phyloP scores from a whole-genome alignment of 2,329 filamentous ascomycete genomes.

The Didymella segeticola region DNA sequence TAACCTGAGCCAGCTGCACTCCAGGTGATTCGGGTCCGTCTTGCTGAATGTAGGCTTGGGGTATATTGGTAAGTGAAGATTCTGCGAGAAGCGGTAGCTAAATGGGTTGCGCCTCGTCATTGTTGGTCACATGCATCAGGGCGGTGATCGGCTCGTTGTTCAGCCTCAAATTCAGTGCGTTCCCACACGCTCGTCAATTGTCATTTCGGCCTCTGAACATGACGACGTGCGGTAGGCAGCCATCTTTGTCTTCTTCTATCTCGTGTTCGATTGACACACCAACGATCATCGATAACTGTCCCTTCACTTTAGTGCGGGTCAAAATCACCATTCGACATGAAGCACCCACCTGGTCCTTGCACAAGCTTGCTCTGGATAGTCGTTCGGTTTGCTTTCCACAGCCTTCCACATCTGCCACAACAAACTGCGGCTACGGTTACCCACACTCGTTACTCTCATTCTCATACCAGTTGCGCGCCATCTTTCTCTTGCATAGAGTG shows the following conservation, averaged over 20 bases:
- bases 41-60: no score
- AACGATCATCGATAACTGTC: no score
- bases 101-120: no score
- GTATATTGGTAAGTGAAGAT: no score
- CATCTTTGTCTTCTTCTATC: background rate
- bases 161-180: background rate
- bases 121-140: no score
- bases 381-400: background rate
- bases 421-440: background rate
- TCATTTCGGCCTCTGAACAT: background rate
- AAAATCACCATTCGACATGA: background rate
- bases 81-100: no score
- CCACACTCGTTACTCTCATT: no score
- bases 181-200: background rate
- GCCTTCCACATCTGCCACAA: background rate
- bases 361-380: background rate
- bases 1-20: no score
- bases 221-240: background rate
- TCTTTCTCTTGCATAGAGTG: background rate
- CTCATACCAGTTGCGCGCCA: background rate
- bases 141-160: no score
- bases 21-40: no score
- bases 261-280: no score
- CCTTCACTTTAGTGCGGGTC: slow-evolving; percentile 4
- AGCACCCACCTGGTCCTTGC: background rate